Evolutionary conservation across 176 grass and related monocot genomes (phyloP).

Genomic region (Eleusine coracana): DNA sequence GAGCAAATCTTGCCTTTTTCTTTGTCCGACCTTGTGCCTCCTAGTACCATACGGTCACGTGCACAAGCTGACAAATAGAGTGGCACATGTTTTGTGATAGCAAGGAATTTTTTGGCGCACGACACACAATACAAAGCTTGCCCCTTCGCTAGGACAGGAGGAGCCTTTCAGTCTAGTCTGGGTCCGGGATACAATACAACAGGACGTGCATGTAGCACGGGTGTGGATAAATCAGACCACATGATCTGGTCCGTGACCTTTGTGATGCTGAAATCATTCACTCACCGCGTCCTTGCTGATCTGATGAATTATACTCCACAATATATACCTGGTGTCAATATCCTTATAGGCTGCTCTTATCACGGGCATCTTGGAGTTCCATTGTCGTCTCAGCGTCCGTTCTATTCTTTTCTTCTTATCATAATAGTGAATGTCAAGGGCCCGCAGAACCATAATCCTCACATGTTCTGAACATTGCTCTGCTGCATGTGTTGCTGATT

Average conservation of each 20-base stretch:
- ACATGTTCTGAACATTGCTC: conserved; percentile 9
- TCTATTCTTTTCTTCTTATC: neutral
- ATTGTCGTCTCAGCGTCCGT: neutral
- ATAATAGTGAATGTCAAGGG: neutral
- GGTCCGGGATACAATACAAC: too few species aligned
- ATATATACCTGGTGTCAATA: neutral
- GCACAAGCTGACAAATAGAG: conserved; percentile 15
- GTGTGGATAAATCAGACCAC: too few species aligned
- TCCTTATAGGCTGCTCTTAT: neutral
- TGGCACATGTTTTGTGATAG: conserved; percentile 15
- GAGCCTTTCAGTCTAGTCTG: too few species aligned
- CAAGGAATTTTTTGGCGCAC: conserved; percentile 10
- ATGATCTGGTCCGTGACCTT: too few species aligned
- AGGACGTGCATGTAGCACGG: too few species aligned
- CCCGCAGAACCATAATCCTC: neutral
- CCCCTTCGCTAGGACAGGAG: too few species aligned
- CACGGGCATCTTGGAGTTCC: conserved; percentile 23
- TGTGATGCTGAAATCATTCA: neutral
- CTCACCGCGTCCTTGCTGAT: too few species aligned
- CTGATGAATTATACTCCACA: too few species aligned
- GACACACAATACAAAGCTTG: neutral
- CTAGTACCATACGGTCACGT: neutral
- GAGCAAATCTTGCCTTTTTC: neutral
- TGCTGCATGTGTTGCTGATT: neutral
- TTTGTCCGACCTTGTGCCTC: conserved; percentile 10